phyloP scores from a whole-genome alignment of 1,139 yeast species.

The Nakaseomyces sp. region DNA sequence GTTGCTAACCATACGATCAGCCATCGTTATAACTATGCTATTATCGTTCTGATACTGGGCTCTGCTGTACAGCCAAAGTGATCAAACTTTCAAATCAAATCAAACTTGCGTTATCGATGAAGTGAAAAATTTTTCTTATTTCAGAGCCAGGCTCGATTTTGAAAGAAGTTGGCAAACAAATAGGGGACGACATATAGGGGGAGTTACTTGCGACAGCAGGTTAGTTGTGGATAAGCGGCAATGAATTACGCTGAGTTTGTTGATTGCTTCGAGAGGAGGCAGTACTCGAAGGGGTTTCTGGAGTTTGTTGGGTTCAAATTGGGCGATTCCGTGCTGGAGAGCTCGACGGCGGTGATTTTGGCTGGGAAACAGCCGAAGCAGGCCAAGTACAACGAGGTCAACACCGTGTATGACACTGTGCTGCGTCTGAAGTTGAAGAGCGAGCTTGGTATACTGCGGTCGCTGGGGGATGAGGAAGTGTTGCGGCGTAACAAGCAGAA shows the following conservation, averaged over 20 bases:
- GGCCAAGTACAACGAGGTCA: not conserved
- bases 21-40: constrained; percentile 7
- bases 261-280: constrained; percentile 15
- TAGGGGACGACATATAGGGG: too few species aligned
- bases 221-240: not conserved
- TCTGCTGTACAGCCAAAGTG: too few species aligned
- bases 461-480: not conserved
- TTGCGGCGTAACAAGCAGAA: constrained; percentile 8
- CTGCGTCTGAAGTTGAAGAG: constrained; percentile 20
- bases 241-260: constrained; percentile 10
- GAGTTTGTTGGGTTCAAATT: constrained; percentile 15
- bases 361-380: constrained; percentile 7
- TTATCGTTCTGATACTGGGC: too few species aligned
- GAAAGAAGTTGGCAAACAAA: too few species aligned
- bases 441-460: not conserved
- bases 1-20: constrained; percentile 29
- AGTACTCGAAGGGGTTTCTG: constrained; percentile 13
- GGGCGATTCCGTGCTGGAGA: constrained; percentile 8
- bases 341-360: constrained; percentile 8
- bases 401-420: constrained; percentile 10
- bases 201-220: too few species aligned
- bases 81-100: too few species aligned
- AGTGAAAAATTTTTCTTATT: too few species aligned
- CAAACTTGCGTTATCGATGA: too few species aligned
- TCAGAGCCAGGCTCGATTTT: too few species aligned